Evolutionary conservation across 1,284 basidiomycete genomes (phyloP).

Genomic region (Ustilago shanxiensis): DNA sequence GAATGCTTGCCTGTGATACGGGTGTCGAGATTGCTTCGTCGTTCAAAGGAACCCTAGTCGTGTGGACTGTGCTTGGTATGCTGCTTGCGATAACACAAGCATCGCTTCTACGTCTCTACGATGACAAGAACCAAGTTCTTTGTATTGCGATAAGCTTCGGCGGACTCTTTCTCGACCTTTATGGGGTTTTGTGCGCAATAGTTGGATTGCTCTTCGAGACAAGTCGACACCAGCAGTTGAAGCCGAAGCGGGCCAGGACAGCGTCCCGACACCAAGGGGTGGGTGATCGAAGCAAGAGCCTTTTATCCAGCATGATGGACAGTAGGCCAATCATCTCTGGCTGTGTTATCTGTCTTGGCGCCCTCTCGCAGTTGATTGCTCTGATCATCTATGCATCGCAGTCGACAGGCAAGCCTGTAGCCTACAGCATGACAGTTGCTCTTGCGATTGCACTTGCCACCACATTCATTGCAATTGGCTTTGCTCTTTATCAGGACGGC

Average conservation of each 20-base stretch:
- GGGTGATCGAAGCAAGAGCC: neutral
- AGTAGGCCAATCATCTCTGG: neutral
- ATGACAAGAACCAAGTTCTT: neutral
- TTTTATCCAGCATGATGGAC: neutral
- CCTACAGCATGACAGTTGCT: neutral
- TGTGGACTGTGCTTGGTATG: slow-evolving; percentile 24
- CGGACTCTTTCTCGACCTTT: slow-evolving; percentile 33
- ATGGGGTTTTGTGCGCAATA: slow-evolving; percentile 15
- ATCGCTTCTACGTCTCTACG: slow-evolving; percentile 11
- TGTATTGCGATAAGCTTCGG: slow-evolving; percentile 8
- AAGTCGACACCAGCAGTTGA: neutral
- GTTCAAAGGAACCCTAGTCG: neutral
- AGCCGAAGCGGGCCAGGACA: neutral
- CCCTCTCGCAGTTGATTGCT: slow-evolving; percentile 1
- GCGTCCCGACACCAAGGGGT: neutral
- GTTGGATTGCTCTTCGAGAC: slow-evolving; percentile 15
- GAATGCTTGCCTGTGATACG: no score
- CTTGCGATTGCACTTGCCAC: neutral
- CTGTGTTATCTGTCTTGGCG: slow-evolving; percentile 7
- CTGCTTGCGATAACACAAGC: slow-evolving; percentile 28
- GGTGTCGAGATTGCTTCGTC: neutral
- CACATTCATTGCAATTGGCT: neutral
- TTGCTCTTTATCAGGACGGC: neutral
- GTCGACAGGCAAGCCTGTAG: neutral
- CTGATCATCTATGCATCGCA: neutral